Conservation (phyloP, 2,329 filamentous ascomycete genomes). For the Beauveria brongniartii region DNA sequence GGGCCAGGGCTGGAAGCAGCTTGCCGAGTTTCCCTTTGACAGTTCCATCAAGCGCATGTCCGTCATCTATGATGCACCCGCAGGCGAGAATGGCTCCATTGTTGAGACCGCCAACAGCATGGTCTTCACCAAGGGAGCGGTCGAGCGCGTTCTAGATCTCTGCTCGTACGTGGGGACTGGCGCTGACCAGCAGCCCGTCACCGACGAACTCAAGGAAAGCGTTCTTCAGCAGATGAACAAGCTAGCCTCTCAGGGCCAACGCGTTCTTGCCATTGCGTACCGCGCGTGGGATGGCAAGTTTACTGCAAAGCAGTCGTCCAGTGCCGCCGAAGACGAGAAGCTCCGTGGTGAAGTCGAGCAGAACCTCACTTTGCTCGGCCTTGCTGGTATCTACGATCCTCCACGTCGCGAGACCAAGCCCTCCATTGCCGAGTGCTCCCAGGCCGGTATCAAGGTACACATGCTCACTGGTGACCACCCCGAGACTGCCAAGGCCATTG, state of each 20-base stretch:
- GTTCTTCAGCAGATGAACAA: constrained; percentile 47
- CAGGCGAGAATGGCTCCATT: constrained; percentile 29
- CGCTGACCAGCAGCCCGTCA: constrained; percentile 35
- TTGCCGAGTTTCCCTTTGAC: constrained; percentile 72
- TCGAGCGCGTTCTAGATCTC: constrained; percentile 52
- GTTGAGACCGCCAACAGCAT: constrained; percentile 37
- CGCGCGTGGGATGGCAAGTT: constrained; percentile 48
- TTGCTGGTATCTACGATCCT: constrained; percentile 80
- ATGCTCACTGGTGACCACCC: constrained; percentile 82
- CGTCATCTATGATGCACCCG: constrained; percentile 55
- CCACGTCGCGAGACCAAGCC: constrained; percentile 72
- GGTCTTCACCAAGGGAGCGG: constrained; percentile 55
- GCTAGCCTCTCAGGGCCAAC: constrained; percentile 60
- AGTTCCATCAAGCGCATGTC: constrained; percentile 74
- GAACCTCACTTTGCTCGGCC: constrained; percentile 65
- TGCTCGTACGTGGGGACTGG: constrained; percentile 41
- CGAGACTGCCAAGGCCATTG: constrained; percentile 70
- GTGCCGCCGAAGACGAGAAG: constrained; percentile 32
- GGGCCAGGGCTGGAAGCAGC: constrained; percentile 48
- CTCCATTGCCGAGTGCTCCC: constrained; percentile 61
- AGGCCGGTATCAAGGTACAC: constrained; percentile 69
- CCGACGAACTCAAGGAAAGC: constrained; percentile 39
- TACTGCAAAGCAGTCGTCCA: constrained; percentile 25
- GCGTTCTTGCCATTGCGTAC: constrained; percentile 64
- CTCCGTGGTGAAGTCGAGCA: constrained; percentile 57